phyloP scores from a whole-genome alignment of 345 rosid species.

The Rhizophora mangle region DNA sequence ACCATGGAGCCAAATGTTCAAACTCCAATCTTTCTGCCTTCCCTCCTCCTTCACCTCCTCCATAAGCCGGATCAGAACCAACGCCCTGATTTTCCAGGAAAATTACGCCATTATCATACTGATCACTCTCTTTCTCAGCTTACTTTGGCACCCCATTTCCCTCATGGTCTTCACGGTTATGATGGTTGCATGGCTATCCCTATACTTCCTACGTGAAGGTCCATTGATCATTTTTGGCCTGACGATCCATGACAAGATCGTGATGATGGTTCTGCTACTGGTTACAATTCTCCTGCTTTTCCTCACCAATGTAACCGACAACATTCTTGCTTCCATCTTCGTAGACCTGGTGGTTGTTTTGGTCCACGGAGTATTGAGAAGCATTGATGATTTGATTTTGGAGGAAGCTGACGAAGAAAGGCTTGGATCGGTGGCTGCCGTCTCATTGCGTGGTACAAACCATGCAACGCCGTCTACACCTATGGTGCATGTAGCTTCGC shows the following conservation, averaged over 20 bases:
- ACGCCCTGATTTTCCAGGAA: conserved; percentile 34
- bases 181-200: conserved; percentile 51
- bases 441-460: not conserved
- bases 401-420: conserved; percentile 36
- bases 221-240: conserved; percentile 37
- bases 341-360: conserved; percentile 38
- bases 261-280: conserved; percentile 34
- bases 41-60: conserved; percentile 34
- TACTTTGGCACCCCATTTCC: conserved; percentile 59
- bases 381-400: conserved; percentile 30
- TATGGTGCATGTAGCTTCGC: conserved; percentile 21
- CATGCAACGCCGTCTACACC: conserved; percentile 2
- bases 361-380: conserved; percentile 47
- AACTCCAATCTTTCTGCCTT: conserved; percentile 30
- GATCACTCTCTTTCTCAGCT: conserved; percentile 38
- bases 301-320: conserved; percentile 35
- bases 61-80: conserved; percentile 37
- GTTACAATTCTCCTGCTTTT: conserved; percentile 36
- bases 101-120: conserved; percentile 44
- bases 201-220: conserved; percentile 47
- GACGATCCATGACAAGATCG: conserved; percentile 37
- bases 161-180: conserved; percentile 37
- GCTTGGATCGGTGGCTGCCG: not conserved
- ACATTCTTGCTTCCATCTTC: conserved; percentile 39
- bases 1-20: conserved; percentile 61